These are phyloP conservation scores for Ceratobasidium sp. DNA, from an alignment of 1,284 basidiomycete genomes.

Conservation along the genomic window DNA sequence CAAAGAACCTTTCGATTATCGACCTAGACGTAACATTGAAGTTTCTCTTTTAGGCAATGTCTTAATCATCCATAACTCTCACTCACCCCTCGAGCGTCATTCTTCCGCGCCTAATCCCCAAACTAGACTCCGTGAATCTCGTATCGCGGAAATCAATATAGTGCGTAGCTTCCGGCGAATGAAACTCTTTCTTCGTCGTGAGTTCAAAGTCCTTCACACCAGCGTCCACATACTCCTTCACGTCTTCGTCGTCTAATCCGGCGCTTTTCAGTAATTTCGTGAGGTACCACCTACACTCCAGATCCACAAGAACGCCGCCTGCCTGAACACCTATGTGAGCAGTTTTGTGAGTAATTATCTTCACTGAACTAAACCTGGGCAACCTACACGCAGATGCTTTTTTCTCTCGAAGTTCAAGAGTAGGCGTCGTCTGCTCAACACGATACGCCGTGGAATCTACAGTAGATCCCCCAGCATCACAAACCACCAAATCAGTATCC, in stretches of 20 bases:
- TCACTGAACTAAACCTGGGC: no score
- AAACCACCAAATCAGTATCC: constrained; percentile 38
- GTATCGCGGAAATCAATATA: background rate
- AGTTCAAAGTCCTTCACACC: constrained; percentile 8
- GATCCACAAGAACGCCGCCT: constrained; percentile 14
- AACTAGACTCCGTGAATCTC: background rate
- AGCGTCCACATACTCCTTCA: background rate
- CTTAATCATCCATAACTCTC: background rate
- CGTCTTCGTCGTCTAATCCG: background rate
- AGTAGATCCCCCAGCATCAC: constrained; percentile 48
- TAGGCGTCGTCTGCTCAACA: background rate
- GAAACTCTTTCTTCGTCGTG: background rate
- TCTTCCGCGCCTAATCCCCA: constrained; percentile 13
- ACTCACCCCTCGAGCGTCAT: constrained; percentile 7
- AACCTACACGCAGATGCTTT: constrained; percentile 39
- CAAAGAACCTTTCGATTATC: constrained; percentile 22
- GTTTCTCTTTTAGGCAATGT: background rate
- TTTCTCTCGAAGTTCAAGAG: constrained; percentile 17
- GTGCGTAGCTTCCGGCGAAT: background rate
- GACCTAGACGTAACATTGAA: background rate
- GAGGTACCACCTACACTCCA: background rate
- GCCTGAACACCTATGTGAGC: constrained; percentile 35
- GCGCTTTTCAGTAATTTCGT: background rate
- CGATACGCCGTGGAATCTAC: constrained; percentile 45
- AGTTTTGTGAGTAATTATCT: background rate